Conservation (phyloP, 352 stramenopile genomes). For the Pythium rhizo-oryzae region DNA sequence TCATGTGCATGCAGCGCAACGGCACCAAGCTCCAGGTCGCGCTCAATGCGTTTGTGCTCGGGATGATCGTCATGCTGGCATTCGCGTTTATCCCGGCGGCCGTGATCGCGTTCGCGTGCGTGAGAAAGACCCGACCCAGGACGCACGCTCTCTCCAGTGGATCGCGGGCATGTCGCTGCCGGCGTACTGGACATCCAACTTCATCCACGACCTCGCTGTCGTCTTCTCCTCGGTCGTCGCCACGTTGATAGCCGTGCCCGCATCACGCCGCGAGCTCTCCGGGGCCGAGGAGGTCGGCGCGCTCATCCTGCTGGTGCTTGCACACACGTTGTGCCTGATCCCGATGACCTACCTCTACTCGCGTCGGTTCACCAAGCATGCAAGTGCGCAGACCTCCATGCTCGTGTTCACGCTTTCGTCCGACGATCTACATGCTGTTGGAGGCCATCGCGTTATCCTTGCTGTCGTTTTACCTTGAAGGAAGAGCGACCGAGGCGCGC, state of each 20-base stretch:
- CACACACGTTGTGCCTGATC: slow-evolving; percentile 46
- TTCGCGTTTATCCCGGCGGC: slow-evolving; percentile 72
- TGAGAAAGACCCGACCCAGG: slow-evolving; percentile 67
- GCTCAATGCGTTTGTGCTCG: slow-evolving; percentile 64
- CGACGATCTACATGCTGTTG: slow-evolving; percentile 48
- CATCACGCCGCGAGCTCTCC: slow-evolving; percentile 36
- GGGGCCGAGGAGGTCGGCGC: slow-evolving; percentile 42
- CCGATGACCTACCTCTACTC: slow-evolving; percentile 55
- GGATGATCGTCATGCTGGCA: slow-evolving; percentile 64
- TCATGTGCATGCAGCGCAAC: slow-evolving; percentile 47
- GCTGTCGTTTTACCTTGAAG: slow-evolving; percentile 50
- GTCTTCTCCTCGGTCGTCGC: slow-evolving; percentile 44
- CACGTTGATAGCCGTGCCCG: slow-evolving; percentile 41
- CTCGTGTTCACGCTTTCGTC: slow-evolving; percentile 64
- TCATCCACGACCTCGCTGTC: slow-evolving; percentile 55
- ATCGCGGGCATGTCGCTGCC: slow-evolving; percentile 55
- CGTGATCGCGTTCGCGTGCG: slow-evolving; percentile 62
- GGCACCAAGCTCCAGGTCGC: slow-evolving; percentile 64
- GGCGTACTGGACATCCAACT: slow-evolving; percentile 67
- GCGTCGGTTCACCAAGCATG: slow-evolving; percentile 62
- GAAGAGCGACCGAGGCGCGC: slow-evolving; percentile 24
- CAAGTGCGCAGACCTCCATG: slow-evolving; percentile 62
- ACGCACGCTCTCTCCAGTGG: slow-evolving; percentile 66
- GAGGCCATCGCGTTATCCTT: slow-evolving; percentile 56
- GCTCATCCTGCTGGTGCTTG: slow-evolving; percentile 42